Evolutionary conservation across 441 rosid species (phyloP).

Genomic region (Populus hybrid): DNA sequence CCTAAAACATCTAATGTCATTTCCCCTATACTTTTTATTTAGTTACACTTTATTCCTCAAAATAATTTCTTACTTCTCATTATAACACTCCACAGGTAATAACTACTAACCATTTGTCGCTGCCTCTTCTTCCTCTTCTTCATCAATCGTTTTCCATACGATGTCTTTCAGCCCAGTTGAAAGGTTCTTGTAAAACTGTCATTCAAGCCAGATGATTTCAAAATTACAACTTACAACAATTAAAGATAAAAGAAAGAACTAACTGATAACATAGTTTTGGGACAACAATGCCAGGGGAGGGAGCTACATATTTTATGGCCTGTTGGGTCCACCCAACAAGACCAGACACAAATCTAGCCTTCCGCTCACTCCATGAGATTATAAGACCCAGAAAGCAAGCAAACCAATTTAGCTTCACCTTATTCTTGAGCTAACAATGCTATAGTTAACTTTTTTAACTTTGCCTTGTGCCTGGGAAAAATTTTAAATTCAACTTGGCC

Average conservation of each 20-base stretch:
- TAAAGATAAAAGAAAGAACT: not conserved
- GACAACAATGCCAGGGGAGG: not conserved
- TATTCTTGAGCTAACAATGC: not conserved
- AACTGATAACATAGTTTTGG: not conserved
- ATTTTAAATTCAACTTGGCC: not conserved
- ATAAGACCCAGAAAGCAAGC: not conserved
- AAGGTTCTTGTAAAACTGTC: conserved; percentile 85
- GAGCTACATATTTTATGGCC: not conserved
- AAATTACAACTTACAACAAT: not conserved
- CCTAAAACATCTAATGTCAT: not conserved
- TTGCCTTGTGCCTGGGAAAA: not conserved
- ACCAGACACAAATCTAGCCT: not conserved
- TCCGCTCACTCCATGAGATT: not conserved
- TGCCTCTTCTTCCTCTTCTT: conserved; percentile 39
- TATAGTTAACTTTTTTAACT: not conserved
- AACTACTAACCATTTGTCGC: conserved; percentile 18
- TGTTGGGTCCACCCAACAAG: not conserved
- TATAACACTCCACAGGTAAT: not conserved
- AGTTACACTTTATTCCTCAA: not conserved
- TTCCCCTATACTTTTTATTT: not conserved
- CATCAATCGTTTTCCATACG: conserved; percentile 83
- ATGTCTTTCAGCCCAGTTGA: conserved; percentile 90
- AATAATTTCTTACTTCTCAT: not conserved
- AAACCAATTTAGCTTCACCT: not conserved
- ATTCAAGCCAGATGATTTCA: not conserved